A percentile compares a stretch with the other conserved stretches of the same genome.
phyloP scores from a whole-genome alignment of 2,329 filamentous ascomycete genomes.

The Biscogniauxia mediterranea region DNA sequence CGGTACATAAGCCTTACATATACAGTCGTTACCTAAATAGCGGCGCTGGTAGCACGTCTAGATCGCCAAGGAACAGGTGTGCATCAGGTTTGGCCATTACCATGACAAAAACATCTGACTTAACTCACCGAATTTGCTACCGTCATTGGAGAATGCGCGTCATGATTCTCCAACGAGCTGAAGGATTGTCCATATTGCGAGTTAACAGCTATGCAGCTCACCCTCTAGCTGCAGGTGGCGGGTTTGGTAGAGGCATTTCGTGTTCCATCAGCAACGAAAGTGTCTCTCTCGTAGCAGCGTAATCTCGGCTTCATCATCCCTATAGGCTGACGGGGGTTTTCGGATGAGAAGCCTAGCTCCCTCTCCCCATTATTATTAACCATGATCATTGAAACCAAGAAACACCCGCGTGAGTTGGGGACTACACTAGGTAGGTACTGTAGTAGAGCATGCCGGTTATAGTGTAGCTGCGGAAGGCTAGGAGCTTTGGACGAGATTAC shows the following conservation, averaged over 20 bases:
- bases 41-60: background rate
- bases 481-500: background rate
- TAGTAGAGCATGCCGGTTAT: background rate
- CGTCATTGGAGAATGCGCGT: background rate
- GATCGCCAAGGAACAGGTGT: background rate
- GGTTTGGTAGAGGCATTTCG: slow-evolving; percentile 1
- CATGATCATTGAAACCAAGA: background rate
- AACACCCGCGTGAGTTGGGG: background rate
- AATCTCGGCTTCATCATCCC: background rate
- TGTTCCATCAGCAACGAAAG: slow-evolving; percentile 2
- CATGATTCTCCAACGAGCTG: background rate
- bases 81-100: background rate
- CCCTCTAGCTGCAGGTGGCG: slow-evolving; percentile 13
- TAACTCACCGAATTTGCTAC: background rate
- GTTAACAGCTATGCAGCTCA: slow-evolving; percentile 6
- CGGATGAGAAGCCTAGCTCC: background rate
- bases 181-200: background rate
- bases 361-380: background rate
- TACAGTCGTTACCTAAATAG: background rate
- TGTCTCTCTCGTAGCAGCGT: background rate
- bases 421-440: background rate
- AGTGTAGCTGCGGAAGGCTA: background rate
- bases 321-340: slow-evolving; percentile 1
- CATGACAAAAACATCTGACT: background rate
- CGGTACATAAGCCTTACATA: background rate